Evolutionary conservation across 306 rosid species (phyloP).

Genomic region (Leucaena leucocephala): DNA sequence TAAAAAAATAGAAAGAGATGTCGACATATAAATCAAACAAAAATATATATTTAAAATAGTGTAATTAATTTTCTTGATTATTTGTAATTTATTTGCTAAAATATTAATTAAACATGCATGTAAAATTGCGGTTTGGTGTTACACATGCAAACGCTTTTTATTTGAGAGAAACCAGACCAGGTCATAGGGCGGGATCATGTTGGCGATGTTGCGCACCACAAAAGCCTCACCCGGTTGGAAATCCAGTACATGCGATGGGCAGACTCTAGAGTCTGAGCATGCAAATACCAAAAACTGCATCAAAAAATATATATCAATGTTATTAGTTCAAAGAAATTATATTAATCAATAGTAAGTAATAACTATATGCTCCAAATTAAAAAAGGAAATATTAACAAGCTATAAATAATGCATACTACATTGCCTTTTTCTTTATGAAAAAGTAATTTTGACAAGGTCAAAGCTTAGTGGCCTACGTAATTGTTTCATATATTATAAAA

Average conservation of each 20-base stretch:
- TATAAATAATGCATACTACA: background rate
- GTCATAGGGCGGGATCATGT: slow-evolving; percentile 93
- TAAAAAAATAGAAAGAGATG: background rate
- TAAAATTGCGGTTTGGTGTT: no score
- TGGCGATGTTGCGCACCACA: slow-evolving; percentile 92
- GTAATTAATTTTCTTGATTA: background rate
- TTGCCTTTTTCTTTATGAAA: background rate
- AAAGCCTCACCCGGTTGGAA: slow-evolving; percentile 98
- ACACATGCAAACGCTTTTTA: background rate
- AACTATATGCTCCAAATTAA: background rate
- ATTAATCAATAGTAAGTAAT: background rate
- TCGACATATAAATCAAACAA: no score
- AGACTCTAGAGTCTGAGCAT: slow-evolving; percentile 95
- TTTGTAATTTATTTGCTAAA: background rate
- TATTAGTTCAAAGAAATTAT: background rate
- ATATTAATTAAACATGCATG: background rate
- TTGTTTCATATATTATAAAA: slow-evolving; percentile 7
- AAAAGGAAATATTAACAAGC: background rate
- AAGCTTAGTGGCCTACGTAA: background rate
- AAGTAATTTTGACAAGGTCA: background rate
- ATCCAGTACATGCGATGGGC: slow-evolving; percentile 88
- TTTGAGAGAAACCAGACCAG: slow-evolving; percentile 48
- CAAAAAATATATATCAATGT: background rate
- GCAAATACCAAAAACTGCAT: slow-evolving; percentile 96
- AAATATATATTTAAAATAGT: background rate